Evolutionary conservation across 768 basidiomycete species (phyloP).

Genomic region (Xerocomellus dryophilus): DNA sequence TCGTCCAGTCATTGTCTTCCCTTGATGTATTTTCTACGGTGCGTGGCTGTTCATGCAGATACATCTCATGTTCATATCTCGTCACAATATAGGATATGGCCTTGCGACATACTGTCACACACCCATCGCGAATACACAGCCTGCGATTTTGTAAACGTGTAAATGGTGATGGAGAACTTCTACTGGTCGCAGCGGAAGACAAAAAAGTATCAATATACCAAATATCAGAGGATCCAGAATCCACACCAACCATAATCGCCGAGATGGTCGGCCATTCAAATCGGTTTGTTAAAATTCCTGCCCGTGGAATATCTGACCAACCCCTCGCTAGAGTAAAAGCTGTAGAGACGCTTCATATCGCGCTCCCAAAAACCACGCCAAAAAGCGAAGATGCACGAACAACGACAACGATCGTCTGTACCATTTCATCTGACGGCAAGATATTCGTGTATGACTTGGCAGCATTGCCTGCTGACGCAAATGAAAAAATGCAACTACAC

Average conservation of each 20-base stretch:
- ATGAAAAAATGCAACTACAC: constrained; percentile 36
- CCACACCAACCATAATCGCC: constrained; percentile 59
- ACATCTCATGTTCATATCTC: neutral
- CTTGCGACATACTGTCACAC: constrained; percentile 66
- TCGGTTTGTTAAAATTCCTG: constrained; percentile 48
- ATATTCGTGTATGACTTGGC: constrained; percentile 74
- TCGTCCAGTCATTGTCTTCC: constrained; percentile 69
- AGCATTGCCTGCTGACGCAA: constrained; percentile 36
- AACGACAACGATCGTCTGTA: constrained; percentile 64
- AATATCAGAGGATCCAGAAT: constrained; percentile 44
- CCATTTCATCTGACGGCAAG: constrained; percentile 88
- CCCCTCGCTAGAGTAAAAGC: constrained; percentile 66
- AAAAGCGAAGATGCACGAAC: constrained; percentile 18
- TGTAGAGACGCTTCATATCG: constrained; percentile 61
- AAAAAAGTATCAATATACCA: constrained; percentile 81
- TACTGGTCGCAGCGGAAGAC: constrained; percentile 88
- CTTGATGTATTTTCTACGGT: constrained; percentile 87
- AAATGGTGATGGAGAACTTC: constrained; percentile 56
- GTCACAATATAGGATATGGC: constrained; percentile 63
- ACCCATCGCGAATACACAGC: constrained; percentile 83
- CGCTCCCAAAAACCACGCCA: constrained; percentile 41
- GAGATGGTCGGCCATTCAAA: constrained; percentile 79
- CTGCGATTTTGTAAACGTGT: constrained; percentile 68
- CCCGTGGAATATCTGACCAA: neutral
- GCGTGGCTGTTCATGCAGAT: neutral